phyloP scores from a whole-genome alignment of 306 rosid genomes.

The Mimosa bimucronata region DNA sequence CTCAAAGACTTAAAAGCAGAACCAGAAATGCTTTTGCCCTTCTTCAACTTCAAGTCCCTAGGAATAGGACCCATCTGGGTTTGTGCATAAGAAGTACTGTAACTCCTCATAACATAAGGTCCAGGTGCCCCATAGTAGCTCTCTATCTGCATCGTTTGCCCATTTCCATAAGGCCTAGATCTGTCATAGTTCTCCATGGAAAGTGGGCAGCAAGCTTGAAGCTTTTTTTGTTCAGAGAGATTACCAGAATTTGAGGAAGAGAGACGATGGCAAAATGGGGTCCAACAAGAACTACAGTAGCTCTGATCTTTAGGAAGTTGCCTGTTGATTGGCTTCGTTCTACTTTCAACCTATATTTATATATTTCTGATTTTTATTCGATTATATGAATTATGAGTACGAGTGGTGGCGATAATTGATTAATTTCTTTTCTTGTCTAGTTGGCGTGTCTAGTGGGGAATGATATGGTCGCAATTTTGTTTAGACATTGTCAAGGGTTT shows the following conservation, averaged over 20 bases:
- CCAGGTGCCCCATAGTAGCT: constrained; percentile 63
- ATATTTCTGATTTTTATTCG: constrained; percentile 21
- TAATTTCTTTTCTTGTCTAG: constrained; percentile 20
- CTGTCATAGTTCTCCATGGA: constrained; percentile 71
- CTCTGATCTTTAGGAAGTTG: constrained; percentile 20
- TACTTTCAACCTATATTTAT: constrained; percentile 6
- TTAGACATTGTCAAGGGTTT: constrained; percentile 17
- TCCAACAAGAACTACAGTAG: constrained; percentile 38
- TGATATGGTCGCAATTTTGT: constrained; percentile 36
- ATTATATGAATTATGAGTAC: background rate
- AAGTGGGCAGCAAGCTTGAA: constrained; percentile 23
- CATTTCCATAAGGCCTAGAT: constrained; percentile 61
- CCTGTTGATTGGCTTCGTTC: constrained; percentile 35
- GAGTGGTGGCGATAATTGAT: background rate
- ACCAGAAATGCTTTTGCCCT: constrained; percentile 61
- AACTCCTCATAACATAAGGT: constrained; percentile 59
- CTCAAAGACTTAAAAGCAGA: constrained; percentile 58
- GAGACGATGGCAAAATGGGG: constrained; percentile 42
- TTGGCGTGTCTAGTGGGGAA: constrained; percentile 61
- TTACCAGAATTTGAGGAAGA: constrained; percentile 21
- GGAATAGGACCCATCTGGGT: constrained; percentile 47
- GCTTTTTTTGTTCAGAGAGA: constrained; percentile 18
- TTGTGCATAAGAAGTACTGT: constrained; percentile 61
- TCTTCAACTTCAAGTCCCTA: constrained; percentile 48
- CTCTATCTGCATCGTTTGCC: constrained; percentile 63